phyloP scores from a whole-genome alignment of 2,329 filamentous ascomycete genomes.

The Herpotrichia juniperi region DNA sequence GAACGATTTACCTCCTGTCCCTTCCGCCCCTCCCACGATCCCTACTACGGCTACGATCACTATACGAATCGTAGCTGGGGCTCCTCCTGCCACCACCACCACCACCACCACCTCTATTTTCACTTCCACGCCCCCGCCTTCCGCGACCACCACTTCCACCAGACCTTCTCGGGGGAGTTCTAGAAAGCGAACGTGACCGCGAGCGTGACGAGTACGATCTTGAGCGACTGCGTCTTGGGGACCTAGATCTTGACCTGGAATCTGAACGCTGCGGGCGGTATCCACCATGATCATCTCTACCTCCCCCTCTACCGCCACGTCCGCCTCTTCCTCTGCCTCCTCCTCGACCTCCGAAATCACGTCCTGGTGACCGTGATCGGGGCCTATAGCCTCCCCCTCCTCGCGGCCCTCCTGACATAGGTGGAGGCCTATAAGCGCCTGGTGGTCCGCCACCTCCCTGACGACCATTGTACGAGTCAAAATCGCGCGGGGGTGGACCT shows the following conservation, averaged over 20 bases:
- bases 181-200: conserved; percentile 44
- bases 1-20: neutral
- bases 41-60: conserved; percentile 54
- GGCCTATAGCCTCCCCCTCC: conserved; percentile 32
- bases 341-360: conserved; percentile 30
- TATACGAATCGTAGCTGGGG: conserved; percentile 67
- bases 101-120: conserved; percentile 37
- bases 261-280: conserved; percentile 34
- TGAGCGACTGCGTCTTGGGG: conserved; percentile 48
- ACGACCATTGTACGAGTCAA: conserved; percentile 38
- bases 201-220: conserved; percentile 49
- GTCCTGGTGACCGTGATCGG: conserved; percentile 55
- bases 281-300: conserved; percentile 35
- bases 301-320: conserved; percentile 39
- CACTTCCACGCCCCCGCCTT: conserved; percentile 45
- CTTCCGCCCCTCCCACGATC: conserved; percentile 39
- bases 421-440: conserved; percentile 42
- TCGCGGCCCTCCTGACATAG: conserved; percentile 37
- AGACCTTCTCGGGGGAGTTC: conserved; percentile 31
- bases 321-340: conserved; percentile 47
- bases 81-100: conserved; percentile 58
- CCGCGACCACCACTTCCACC: conserved; percentile 30
- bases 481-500: conserved; percentile 31
- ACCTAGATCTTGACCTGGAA: conserved; percentile 51
- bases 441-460: conserved; percentile 41